A percentile compares a stretch with the other conserved stretches of the same genome.
Evolutionary conservation across 768 basidiomycete species (phyloP).

Genomic region (Termitomyces bulborhizus): DNA sequence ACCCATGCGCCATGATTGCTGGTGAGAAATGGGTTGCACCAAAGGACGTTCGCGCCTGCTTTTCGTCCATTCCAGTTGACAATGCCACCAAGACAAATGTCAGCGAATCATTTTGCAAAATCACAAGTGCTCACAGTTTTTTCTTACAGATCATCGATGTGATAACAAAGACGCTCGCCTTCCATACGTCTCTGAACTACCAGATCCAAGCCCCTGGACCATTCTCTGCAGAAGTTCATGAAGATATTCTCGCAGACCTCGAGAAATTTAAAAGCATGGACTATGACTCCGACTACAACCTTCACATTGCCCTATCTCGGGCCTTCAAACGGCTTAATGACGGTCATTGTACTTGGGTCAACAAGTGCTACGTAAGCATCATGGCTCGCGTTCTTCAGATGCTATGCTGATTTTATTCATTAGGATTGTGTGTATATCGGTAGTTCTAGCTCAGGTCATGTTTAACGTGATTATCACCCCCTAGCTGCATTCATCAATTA

Average conservation of each 20-base stretch:
- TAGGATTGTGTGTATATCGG: slow-evolving; percentile 15
- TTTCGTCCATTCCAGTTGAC: slow-evolving; percentile 43
- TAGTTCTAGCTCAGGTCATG: neutral
- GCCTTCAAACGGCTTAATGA: slow-evolving; percentile 52
- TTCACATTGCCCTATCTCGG: slow-evolving; percentile 48
- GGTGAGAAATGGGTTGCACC: slow-evolving; percentile 53
- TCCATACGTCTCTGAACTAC: slow-evolving; percentile 60
- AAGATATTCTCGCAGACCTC: slow-evolving; percentile 46
- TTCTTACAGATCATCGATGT: slow-evolving; percentile 44
- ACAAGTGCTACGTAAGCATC: slow-evolving; percentile 47
- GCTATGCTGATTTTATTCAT: neutral
- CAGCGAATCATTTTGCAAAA: slow-evolving; percentile 8
- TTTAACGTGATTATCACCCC: neutral
- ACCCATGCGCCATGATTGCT: slow-evolving; percentile 48
- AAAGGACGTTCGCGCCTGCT: slow-evolving; percentile 42
- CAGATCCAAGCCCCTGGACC: slow-evolving; percentile 49
- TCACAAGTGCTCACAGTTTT: neutral
- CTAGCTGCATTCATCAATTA: slow-evolving; percentile 40
- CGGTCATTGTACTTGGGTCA: slow-evolving; percentile 52
- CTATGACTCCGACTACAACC: slow-evolving; percentile 47
- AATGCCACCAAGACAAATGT: slow-evolving; percentile 45
- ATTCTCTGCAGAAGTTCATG: slow-evolving; percentile 49
- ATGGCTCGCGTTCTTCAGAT: neutral
- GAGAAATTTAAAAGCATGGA: slow-evolving; percentile 35
- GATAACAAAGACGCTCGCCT: slow-evolving; percentile 49